phyloP scores from a whole-genome alignment of 169 alveolate genomes.

The Theileria parva region DNA sequence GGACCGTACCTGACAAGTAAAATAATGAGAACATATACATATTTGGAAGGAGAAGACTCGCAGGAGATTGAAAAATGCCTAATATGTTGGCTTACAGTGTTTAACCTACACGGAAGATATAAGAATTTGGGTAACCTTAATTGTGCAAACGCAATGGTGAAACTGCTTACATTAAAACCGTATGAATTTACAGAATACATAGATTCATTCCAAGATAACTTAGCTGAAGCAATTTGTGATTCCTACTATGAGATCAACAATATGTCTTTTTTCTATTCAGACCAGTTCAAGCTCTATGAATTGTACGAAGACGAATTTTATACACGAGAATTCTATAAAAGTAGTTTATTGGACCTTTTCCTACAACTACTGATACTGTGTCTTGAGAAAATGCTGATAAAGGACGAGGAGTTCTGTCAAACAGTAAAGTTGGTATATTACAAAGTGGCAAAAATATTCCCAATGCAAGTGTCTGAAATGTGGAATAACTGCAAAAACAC shows the following conservation, averaged over 20 bases:
- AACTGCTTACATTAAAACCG: constrained; percentile 36
- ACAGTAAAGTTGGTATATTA: constrained; percentile 41
- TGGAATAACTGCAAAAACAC: constrained; percentile 59
- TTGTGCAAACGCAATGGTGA: constrained; percentile 28
- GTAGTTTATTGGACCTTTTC: constrained; percentile 27
- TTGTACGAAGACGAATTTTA: constrained; percentile 4
- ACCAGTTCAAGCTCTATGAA: neutral
- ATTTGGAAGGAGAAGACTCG: constrained; percentile 8
- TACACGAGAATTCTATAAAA: neutral
- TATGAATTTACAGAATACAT: constrained; percentile 31
- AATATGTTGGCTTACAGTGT: constrained; percentile 40
- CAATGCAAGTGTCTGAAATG: constrained; percentile 47
- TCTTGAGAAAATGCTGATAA: constrained; percentile 27
- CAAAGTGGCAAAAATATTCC: constrained; percentile 45
- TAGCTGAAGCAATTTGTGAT: constrained; percentile 1
- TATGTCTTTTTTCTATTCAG: constrained; percentile 18
- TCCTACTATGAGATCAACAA: neutral
- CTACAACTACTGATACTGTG: constrained; percentile 39
- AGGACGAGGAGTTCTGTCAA: constrained; percentile 36
- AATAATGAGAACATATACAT: constrained; percentile 19
- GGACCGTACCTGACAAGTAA: constrained; percentile 38
- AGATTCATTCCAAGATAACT: constrained; percentile 17
- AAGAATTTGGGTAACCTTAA: constrained; percentile 20
- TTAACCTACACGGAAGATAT: constrained; percentile 16
- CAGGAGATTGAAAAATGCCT: constrained; percentile 50